Base-by-base conservation (phyloP, 192 early-diverging fungal species). In the Linnemannia hyalina region DNA sequence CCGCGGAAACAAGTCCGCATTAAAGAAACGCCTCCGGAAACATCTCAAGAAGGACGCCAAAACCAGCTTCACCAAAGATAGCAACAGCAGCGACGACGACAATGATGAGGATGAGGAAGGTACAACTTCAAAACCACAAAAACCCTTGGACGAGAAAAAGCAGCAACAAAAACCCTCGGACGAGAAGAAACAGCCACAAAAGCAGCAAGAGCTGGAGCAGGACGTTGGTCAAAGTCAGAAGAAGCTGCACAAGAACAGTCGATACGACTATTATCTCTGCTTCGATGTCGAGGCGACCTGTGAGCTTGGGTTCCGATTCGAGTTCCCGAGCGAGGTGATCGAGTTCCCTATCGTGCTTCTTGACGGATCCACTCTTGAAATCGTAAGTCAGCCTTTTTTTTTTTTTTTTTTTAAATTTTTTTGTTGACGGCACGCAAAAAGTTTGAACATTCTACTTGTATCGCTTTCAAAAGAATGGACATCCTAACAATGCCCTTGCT, bases 211-310 rank as follows among this genome's bases (percentile, higher is more conserved):
- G 26, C 68, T 41, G 10, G 41, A 20, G 0, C n/a, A 52, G 13
- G 15, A 44, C 13, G 26, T 29, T 23, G 68, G 18, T 55, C 29
- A 1, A 40, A 60, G 29, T 10, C 22, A 73, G 55, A 44, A 26
- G 47, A 20, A 4, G 52, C n/a, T 74, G 8, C 84, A 74, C 76
- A 68, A 52, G 49, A 86, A 81, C 54, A 78, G 79, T 78, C 79
- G 79, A 11, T 86, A 86, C 73, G 92, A 93, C 60, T 95, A 93
- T 76, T 95, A 94, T 76, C 84, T 91, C 40, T 94, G 95, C 42
- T 92, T 96, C 78, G 96, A 97, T 88, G 92, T 96, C 22, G 96
- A 97, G 57, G 96, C 94, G 22, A 97, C 96, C 0, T 97, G 96
- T 80, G 91, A 93, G 57, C 88, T 78, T 36, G 90, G 91, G 18